These are phyloP conservation scores for Trichoderma citrinoviride DNA, from an alignment of 2,329 filamentous ascomycete genomes.

Conservation along the genomic window DNA sequence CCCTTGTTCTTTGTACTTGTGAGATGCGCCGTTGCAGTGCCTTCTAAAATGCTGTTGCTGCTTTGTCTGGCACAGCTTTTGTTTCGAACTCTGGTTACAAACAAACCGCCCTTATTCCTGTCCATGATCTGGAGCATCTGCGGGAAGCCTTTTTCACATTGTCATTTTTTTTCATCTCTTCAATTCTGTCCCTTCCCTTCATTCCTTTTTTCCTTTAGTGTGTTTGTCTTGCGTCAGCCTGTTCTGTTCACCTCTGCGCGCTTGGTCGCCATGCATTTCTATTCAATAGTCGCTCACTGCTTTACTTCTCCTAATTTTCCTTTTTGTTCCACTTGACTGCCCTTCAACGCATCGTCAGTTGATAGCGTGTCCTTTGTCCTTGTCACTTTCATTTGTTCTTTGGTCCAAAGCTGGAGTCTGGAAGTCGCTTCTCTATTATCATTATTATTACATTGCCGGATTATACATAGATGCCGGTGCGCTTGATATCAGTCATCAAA, in stretches of 20 bases:
- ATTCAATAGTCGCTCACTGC: background rate
- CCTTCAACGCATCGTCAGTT: background rate
- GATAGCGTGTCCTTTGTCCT: background rate
- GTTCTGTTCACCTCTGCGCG: background rate
- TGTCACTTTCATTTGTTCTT: background rate
- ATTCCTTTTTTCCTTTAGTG: background rate
- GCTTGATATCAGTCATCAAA: constrained; percentile 17
- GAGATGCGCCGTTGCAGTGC: background rate
- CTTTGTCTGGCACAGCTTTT: background rate
- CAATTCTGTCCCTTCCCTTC: background rate
- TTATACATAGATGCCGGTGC: background rate
- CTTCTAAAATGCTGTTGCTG: background rate
- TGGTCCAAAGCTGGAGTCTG: constrained; percentile 8
- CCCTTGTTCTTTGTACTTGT: no score
- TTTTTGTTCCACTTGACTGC: background rate
- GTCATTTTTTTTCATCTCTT: background rate
- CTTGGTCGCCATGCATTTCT: background rate
- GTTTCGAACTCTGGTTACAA: background rate
- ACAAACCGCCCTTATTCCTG: background rate
- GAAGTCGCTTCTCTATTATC: background rate
- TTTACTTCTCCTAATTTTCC: background rate
- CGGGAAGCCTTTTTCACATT: background rate
- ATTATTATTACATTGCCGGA: constrained; percentile 21
- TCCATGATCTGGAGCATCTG: background rate
- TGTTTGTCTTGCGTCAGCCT: background rate